These are phyloP conservation scores for Amanita muscaria DNA, from an alignment of 768 basidiomycete species.

Conservation along the genomic window DNA sequence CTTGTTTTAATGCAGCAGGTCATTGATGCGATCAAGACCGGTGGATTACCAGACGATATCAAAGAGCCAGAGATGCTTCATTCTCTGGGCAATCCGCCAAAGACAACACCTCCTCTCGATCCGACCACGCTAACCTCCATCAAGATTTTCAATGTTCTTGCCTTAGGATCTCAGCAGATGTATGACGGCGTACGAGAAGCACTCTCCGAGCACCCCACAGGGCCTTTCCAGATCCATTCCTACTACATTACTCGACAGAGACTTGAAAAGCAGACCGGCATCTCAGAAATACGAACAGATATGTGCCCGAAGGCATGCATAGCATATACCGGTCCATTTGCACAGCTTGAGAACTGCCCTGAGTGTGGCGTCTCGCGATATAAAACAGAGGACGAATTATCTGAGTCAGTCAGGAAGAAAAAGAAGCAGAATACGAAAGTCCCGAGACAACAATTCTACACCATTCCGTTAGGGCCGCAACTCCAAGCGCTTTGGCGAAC, in stretches of 20 bases:
- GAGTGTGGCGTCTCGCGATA: neutral
- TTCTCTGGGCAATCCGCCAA: neutral
- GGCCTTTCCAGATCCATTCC: neutral
- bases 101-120: neutral
- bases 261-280: neutral
- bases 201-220: neutral
- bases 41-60: neutral
- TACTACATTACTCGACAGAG: neutral
- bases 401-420: neutral
- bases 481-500: slow-evolving; percentile 3
- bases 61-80: neutral
- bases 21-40: neutral
- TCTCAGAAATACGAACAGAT: slow-evolving; percentile 1
- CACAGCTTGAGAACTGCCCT: neutral
- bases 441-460: neutral
- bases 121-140: neutral
- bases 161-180: neutral
- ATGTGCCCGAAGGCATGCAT: slow-evolving; percentile 3
- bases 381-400: neutral
- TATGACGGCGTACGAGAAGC: neutral
- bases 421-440: neutral
- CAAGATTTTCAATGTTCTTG: neutral
- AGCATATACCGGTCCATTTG: slow-evolving; percentile 4
- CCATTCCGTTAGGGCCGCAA: neutral
- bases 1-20: too few relatives aligned